Conservation (phyloP, 495 filamentous ascomycete species). For the Rostrohypoxylon terebratum region DNA sequence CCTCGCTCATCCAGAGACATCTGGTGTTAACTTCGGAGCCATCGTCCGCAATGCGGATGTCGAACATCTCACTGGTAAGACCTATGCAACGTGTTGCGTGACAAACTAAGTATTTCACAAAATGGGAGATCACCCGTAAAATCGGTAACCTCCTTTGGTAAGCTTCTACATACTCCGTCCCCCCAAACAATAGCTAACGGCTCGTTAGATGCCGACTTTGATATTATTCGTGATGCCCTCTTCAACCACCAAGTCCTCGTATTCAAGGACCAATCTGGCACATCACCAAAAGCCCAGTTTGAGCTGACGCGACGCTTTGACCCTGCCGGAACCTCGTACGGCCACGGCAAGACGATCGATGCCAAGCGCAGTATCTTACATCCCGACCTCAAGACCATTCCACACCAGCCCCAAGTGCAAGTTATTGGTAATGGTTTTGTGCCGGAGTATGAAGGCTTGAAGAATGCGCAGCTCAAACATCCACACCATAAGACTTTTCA, state of each 20-base stretch:
- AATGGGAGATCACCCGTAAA: conserved; percentile 64
- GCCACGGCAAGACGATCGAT: conserved; percentile 77
- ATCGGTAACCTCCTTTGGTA: conserved; percentile 68
- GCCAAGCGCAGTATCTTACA: conserved; percentile 75
- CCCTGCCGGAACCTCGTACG: conserved; percentile 70
- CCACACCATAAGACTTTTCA: conserved; percentile 82
- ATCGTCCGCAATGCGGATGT: conserved; percentile 66
- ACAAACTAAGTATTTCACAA: conserved; percentile 32
- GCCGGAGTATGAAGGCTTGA: conserved; percentile 72
- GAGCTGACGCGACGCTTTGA: conserved; percentile 77
- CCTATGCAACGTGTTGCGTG: conserved; percentile 30
- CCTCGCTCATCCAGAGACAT: conserved; percentile 54
- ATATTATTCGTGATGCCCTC: conserved; percentile 67
- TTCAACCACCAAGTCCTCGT: conserved; percentile 74
- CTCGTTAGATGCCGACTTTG: conserved; percentile 67
- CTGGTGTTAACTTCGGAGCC: conserved; percentile 69
- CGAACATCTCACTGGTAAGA: conserved; percentile 69
- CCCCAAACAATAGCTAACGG: background rate
- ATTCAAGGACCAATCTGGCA: conserved; percentile 71
- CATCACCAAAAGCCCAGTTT: conserved; percentile 75
- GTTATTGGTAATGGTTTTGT: conserved; percentile 80
- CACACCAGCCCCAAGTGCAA: conserved; percentile 82
- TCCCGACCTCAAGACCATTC: conserved; percentile 81
- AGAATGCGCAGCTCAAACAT: conserved; percentile 73
- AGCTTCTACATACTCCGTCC: conserved; percentile 36